Percentiles rank a stretch among this genome's conserved stretches.
phyloP scores from a whole-genome alignment of 345 rosid genomes.

The Hibiscus mutabilis region DNA sequence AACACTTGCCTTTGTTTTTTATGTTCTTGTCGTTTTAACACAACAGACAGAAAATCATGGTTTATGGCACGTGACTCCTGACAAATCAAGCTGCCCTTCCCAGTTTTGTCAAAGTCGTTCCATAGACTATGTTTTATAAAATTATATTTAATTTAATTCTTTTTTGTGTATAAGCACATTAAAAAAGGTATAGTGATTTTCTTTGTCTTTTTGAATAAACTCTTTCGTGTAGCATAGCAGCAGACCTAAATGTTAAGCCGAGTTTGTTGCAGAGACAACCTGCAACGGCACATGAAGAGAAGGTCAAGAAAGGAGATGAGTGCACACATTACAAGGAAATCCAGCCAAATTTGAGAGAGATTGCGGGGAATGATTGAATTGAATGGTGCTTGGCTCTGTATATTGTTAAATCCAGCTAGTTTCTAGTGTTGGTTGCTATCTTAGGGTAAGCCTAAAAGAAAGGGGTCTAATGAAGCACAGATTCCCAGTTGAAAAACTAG shows the following conservation, averaged over 20 bases:
- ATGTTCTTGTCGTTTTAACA: not conserved
- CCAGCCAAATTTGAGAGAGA: conserved; percentile 6
- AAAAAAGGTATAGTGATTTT: too few species aligned
- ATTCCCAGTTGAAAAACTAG: not conserved
- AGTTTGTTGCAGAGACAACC: not conserved
- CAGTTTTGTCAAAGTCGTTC: not conserved
- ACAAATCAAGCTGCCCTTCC: conserved; percentile 1
- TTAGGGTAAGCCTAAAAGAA: not conserved
- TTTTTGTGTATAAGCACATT: too few species aligned
- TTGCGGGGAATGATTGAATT: not conserved
- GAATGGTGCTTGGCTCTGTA: not conserved
- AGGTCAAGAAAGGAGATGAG: not conserved
- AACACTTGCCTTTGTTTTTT: not conserved
- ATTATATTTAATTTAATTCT: too few species aligned
- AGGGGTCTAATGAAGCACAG: too few species aligned
- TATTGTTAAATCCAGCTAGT: not conserved
- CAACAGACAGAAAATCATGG: not conserved
- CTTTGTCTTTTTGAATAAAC: too few species aligned
- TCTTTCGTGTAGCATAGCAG: not conserved
- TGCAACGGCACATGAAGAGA: conserved; percentile 1
- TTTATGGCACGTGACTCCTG: not conserved
- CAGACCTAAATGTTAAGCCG: not conserved
- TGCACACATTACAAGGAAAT: not conserved
- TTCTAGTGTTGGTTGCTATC: not conserved
- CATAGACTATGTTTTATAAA: too few species aligned